These are phyloP conservation scores for Raffaelea deltoideospora DNA, from an alignment of 2,329 filamentous ascomycete species.

Conservation along the genomic window DNA sequence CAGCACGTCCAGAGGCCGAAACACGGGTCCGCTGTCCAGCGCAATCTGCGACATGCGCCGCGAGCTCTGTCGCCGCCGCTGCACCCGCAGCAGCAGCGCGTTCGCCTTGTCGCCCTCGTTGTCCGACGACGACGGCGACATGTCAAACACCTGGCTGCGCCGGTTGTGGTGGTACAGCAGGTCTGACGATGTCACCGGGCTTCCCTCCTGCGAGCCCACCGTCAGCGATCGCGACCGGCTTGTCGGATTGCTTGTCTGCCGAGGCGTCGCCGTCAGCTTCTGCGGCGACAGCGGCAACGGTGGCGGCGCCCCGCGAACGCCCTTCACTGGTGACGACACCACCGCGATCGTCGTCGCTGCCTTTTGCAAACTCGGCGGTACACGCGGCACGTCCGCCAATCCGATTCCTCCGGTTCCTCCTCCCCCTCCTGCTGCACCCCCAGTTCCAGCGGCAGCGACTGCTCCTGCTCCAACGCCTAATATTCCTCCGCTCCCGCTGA, in stretches of 20 bases:
- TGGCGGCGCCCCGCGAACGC: slow-evolving; percentile 37
- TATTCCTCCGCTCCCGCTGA: too few relatives aligned
- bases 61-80: slow-evolving; percentile 90
- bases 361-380: slow-evolving; percentile 43
- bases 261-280: slow-evolving; percentile 46
- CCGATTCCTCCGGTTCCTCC: too few relatives aligned
- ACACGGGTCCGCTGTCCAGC: slow-evolving; percentile 61
- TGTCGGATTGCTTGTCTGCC: slow-evolving; percentile 45
- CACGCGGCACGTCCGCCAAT: slow-evolving; percentile 59
- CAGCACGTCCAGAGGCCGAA: slow-evolving; percentile 80
- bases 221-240: slow-evolving; percentile 75
- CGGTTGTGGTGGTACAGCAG: slow-evolving; percentile 73
- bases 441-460: too few relatives aligned
- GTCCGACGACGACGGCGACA: slow-evolving; percentile 94
- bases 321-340: slow-evolving; percentile 37
- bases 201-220: slow-evolving; percentile 85
- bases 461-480: too few relatives aligned
- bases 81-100: slow-evolving; percentile 63
- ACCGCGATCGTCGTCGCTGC: slow-evolving; percentile 37
- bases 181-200: slow-evolving; percentile 52
- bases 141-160: slow-evolving; percentile 85
- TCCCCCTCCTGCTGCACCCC: too few relatives aligned
- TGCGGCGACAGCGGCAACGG: slow-evolving; percentile 43
- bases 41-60: slow-evolving; percentile 84
- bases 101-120: slow-evolving; percentile 91